phyloP scores from a whole-genome alignment of 805 yeast genomes.

The Saitoella complicata region DNA sequence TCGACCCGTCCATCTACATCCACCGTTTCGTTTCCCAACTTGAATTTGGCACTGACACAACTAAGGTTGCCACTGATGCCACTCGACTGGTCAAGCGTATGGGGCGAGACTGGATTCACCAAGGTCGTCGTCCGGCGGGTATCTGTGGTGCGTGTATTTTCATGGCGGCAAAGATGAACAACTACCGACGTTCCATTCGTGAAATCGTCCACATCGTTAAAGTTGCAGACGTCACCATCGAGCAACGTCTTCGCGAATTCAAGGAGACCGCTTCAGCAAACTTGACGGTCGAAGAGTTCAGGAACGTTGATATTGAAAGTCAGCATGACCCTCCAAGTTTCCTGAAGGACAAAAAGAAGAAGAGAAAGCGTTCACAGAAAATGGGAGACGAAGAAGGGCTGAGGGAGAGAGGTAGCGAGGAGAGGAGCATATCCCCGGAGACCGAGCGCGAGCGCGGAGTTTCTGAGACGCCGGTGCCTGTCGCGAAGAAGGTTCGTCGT shows the following conservation, averaged over 20 bases:
- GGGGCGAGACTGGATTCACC: conserved; percentile 91
- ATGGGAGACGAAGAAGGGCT: background rate
- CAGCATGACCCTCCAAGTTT: conserved; percentile 74
- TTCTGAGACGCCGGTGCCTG: background rate
- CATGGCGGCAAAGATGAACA: conserved; percentile 93
- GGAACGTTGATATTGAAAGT: conserved; percentile 30
- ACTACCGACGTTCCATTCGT: conserved; percentile 75
- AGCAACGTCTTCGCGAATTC: conserved; percentile 78
- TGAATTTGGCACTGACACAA: conserved; percentile 55
- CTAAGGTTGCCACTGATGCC: conserved; percentile 73
- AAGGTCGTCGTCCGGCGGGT: conserved; percentile 97
- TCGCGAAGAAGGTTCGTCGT: conserved; percentile 5
- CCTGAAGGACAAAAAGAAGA: conserved; percentile 37
- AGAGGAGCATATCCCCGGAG: background rate
- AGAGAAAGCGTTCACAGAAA: conserved; percentile 2
- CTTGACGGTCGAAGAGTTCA: conserved; percentile 57
- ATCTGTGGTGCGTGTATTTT: conserved; percentile 92
- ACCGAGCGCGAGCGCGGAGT: background rate
- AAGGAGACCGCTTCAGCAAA: conserved; percentile 57
- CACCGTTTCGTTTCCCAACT: conserved; percentile 85
- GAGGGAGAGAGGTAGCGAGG: background rate
- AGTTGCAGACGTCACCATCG: conserved; percentile 87
- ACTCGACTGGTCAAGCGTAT: conserved; percentile 71
- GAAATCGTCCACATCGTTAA: conserved; percentile 93
- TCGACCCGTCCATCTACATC: conserved; percentile 86